Conservation (phyloP, 768 basidiomycete species). For the Pleurotus cornucopiae region DNA sequence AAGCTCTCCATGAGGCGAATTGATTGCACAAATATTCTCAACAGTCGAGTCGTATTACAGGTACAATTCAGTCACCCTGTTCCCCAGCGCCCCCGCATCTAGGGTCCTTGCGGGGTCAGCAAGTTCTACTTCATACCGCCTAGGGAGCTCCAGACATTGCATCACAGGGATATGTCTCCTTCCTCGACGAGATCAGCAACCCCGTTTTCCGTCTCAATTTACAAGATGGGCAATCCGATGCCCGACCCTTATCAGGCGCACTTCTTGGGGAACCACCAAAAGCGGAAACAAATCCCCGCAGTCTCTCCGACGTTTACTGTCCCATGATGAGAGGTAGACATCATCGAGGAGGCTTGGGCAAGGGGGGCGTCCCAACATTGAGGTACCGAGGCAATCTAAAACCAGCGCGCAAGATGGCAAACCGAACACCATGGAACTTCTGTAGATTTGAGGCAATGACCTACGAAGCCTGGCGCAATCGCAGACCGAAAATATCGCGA, state of each 20-base stretch:
- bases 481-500: not conserved
- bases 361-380: not conserved
- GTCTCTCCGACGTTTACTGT: slow-evolving; percentile 8
- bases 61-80: not conserved
- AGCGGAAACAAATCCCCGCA: slow-evolving; percentile 8
- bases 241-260: slow-evolving; percentile 4
- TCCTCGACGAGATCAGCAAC: not conserved
- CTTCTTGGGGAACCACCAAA: not conserved
- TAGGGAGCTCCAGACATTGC: too few relatives aligned
- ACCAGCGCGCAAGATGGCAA: not conserved
- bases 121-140: too few relatives aligned
- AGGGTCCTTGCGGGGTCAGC: not conserved
- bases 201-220: not conserved
- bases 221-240: slow-evolving; percentile 2
- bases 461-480: not conserved
- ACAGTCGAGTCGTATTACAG: too few relatives aligned
- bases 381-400: not conserved
- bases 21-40: too few relatives aligned
- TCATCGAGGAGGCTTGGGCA: not conserved
- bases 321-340: not conserved
- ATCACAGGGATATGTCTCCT: not conserved
- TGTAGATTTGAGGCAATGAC: not conserved
- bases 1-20: too few relatives aligned
- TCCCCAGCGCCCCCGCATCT: not conserved
- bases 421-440: slow-evolving; percentile 1